Evolutionary conservation across 2,329 filamentous ascomycete genomes (phyloP).

Genomic region (Bipolaris oryzae): DNA sequence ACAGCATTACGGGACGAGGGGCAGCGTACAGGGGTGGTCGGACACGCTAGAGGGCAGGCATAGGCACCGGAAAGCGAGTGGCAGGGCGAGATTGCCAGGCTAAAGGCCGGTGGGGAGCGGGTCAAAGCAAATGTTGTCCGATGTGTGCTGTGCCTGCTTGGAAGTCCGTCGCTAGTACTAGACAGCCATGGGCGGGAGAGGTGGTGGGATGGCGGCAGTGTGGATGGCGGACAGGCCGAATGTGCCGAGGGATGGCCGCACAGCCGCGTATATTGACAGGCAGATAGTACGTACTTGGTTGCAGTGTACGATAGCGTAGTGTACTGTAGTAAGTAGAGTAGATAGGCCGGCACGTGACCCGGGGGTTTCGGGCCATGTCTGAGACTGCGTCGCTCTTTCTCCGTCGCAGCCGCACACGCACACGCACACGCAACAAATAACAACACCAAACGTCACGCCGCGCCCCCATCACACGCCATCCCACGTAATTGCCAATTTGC

Average conservation of each 20-base stretch:
- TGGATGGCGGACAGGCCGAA: no score
- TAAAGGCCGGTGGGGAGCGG: neutral
- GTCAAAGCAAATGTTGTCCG: neutral
- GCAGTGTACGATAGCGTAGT: no score
- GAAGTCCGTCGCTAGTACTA: no score
- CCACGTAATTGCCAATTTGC: constrained; percentile 23
- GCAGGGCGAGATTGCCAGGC: neutral
- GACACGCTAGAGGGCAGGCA: constrained; percentile 14
- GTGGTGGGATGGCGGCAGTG: neutral
- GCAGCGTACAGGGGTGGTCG: constrained; percentile 18
- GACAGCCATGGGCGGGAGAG: neutral
- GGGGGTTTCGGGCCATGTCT: no score
- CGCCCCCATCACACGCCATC: constrained; percentile 18
- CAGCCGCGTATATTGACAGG: no score
- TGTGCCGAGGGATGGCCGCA: no score
- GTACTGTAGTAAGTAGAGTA: no score
- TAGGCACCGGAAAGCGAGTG: neutral
- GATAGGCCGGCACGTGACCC: no score
- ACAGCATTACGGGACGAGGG: constrained; percentile 24
- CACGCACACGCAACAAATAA: constrained; percentile 36
- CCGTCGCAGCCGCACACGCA: constrained; percentile 15
- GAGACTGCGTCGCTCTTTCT: constrained; percentile 12
- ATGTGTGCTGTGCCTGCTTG: neutral
- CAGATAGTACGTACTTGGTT: no score
- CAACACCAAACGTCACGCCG: constrained; percentile 11